Base-by-base conservation (phyloP, 768 basidiomycete species). In the Hydnomerulius pinastri region DNA sequence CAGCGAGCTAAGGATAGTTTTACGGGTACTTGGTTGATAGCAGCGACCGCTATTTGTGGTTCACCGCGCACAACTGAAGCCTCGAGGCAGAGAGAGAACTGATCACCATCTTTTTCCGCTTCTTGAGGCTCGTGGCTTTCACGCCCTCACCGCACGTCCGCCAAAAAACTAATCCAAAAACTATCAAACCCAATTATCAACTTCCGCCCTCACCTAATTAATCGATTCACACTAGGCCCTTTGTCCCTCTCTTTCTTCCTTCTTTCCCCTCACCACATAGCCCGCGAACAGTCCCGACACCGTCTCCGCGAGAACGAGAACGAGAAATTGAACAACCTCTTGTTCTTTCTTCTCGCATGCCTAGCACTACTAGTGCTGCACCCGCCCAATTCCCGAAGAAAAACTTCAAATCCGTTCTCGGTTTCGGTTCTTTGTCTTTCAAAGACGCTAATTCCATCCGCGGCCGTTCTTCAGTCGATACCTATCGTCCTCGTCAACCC, bases 331-430 rank as follows among this genome's bases (percentile, higher is more conserved):
- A 18, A n/a, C 23, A n/a, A n/a, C 15, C 43, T 59, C 45, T 64
- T 51, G 43, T 36, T 17, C 27, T 54, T 52, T 51, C 27, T 49
- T 59, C 48, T 72, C 74, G 76, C 51, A 77, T 77, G 76, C 75
- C 70, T 65, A 73, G 68, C 62, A 69, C 69, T 55, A 67, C 72
- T 51, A 54, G 72, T 61, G 54, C 69, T 64, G 24, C 62, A 69
- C 52, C 70, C 58, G 50, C 61, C 62, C 60, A 64, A 50, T 59
- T 69, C 28, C 64, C 71, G 46, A 77, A 71, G 72, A 74, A 73
- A 68, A 75, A 72, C 61, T 72, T 81, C 64, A 74, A 73, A 61
- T 65, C 75, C 24, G 77, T 77, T 37, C 71, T 81, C 44, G 78
- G 78, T 43, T 70, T 80, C 33, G 54, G 54, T 59, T 49, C 72